Conservation (phyloP, 164 flowering plant species). For the Magnolia sinica region DNA sequence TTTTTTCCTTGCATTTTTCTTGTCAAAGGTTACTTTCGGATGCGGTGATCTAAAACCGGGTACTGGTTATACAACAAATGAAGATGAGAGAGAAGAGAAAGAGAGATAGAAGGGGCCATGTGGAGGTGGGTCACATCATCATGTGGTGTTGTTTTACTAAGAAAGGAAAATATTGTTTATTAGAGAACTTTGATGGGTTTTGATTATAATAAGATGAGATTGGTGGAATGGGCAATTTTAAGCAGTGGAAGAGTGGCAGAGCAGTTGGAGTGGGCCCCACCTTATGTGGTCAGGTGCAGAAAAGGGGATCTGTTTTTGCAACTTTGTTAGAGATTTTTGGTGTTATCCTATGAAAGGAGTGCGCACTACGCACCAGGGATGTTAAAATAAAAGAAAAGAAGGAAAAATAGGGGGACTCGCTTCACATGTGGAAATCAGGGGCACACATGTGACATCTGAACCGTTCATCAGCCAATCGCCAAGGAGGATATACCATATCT, state of each 20-base stretch:
- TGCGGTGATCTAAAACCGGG: not conserved
- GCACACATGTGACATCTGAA: no score
- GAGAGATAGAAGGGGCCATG: not conserved
- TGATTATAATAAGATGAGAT: not conserved
- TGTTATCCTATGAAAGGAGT: no score
- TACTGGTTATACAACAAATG: not conserved
- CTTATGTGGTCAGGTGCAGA: not conserved
- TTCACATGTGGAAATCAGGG: no score
- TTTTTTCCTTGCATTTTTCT: conserved; percentile 1
- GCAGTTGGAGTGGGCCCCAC: not conserved
- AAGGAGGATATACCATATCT: no score
- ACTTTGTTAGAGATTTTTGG: no score
- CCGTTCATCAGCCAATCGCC: no score
- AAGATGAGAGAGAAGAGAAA: not conserved
- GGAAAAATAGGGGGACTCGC: no score
- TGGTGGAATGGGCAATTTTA: not conserved
- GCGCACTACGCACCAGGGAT: no score
- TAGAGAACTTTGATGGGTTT: not conserved
- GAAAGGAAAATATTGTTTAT: not conserved
- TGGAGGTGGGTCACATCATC: not conserved
- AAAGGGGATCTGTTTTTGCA: no score
- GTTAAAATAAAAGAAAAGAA: no score
- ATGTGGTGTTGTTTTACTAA: not conserved
- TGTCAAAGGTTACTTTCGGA: not conserved
- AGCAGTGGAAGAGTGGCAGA: not conserved